Evolutionary conservation across 805 yeast genomes (phyloP).

Genomic region (Ascoidea tarda): DNA sequence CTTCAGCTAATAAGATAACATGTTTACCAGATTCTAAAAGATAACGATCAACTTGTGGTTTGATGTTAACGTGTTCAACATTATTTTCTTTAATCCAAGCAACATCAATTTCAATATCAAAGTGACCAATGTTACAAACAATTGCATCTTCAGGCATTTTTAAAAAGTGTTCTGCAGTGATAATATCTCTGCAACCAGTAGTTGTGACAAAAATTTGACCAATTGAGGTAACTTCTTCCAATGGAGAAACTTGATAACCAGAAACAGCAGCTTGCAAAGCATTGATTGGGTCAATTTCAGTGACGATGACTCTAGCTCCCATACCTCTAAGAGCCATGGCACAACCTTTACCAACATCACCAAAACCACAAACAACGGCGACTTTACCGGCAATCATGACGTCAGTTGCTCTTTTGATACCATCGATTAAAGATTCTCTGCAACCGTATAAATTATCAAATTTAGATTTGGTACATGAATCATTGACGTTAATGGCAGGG

Average conservation of each 20-base stretch:
- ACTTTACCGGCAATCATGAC: slow-evolving; percentile 99
- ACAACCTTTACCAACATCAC: slow-evolving; percentile 99
- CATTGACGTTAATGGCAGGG: slow-evolving; percentile 98
- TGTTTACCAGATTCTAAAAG: slow-evolving; percentile 82
- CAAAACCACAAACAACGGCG: slow-evolving; percentile 98
- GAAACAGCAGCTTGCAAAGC: slow-evolving; percentile 99
- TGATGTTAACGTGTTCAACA: slow-evolving; percentile 86
- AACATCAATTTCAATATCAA: slow-evolving; percentile 97
- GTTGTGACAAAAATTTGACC: slow-evolving; percentile 99
- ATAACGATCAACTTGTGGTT: slow-evolving; percentile 99
- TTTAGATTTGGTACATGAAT: slow-evolving; percentile 97
- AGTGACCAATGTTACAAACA: slow-evolving; percentile 99
- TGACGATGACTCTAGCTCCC: slow-evolving; percentile 98
- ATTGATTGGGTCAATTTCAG: slow-evolving; percentile 97
- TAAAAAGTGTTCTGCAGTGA: slow-evolving; percentile 75
- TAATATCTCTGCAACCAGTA: slow-evolving; percentile 98
- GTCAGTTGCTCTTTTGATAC: slow-evolving; percentile 99
- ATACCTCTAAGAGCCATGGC: slow-evolving; percentile 96
- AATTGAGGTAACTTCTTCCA: slow-evolving; percentile 81
- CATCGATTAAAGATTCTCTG: slow-evolving; percentile 96
- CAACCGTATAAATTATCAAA: slow-evolving; percentile 99
- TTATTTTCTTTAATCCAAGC: slow-evolving; percentile 97
- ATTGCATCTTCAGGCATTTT: slow-evolving; percentile 98
- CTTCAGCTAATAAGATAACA: slow-evolving; percentile 93
- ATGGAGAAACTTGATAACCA: slow-evolving; percentile 93